Base-by-base conservation (phyloP, 208 protist genomes). In the Leishmania aethiopica region DNA sequence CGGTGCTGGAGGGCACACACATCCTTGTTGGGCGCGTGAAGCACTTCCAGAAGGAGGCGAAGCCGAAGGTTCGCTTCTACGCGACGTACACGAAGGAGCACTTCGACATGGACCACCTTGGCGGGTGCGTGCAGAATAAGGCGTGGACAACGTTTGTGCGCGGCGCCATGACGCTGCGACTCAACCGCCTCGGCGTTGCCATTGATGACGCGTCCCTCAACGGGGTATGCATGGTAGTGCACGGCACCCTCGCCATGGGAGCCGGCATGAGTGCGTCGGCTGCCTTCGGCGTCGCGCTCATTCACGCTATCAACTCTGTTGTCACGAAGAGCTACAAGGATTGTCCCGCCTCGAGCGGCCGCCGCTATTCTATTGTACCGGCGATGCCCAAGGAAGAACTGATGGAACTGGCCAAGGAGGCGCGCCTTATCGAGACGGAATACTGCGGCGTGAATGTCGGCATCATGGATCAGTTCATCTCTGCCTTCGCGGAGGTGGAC, bases 391-490 rank as follows among this genome's bases (percentile, higher is more conserved):
- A 74, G 22, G 55, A 86, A 37, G 84, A 93, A 5, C 81, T 89
- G 47, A 85, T 93, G 37, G 85, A 90, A 57, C 76, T 96, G 22
- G 91, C 88, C 25, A 90, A 93, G 85, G 89, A 93, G 80, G 93
- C 84, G 4, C 93, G 95, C 71, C 84, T 88, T 37, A 95, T 95
- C 53, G 95, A 98, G 80, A 91, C 88, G 69, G 84, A 93, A 55
- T 98, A 90, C 84, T 96, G 92, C 57, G 90, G 92, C 42, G 90
- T 96, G 7, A 93, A 96, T 13, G 95, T 97, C 77, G 96, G 96
- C 78, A 98, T 98, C 86, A 98, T 98, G 96, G 96, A 98, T 79
- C 96, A 98, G 90, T 95, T 97, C 79, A 91, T 89, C 75, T 93
- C 93, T 5, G 93, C 84, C 69, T 88, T 98, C 28, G 80, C 94